These are phyloP conservation scores for Aegilops bicornis DNA, from an alignment of 176 grass and related monocot genomes.

Conservation along the genomic window DNA sequence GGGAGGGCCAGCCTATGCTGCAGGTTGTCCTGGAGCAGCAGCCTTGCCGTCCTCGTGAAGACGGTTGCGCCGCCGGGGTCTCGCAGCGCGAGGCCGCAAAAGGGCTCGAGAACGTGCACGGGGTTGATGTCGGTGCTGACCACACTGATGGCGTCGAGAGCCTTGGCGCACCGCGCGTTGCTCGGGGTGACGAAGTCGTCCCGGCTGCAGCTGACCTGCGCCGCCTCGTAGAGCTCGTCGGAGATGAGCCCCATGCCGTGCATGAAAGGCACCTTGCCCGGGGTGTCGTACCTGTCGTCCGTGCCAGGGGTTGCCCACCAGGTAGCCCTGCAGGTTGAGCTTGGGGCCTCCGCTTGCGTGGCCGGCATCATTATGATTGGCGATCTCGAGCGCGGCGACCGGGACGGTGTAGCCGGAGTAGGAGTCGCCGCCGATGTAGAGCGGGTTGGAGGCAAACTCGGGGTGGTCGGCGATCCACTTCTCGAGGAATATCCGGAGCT, in stretches of 20 bases:
- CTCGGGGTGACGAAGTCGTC: slow-evolving; percentile 39
- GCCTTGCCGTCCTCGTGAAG: not conserved
- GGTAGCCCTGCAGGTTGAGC: slow-evolving; percentile 50
- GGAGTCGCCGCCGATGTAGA: slow-evolving; percentile 62
- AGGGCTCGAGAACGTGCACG: slow-evolving; percentile 53
- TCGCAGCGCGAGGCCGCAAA: slow-evolving; percentile 42
- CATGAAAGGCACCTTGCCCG: slow-evolving; percentile 59
- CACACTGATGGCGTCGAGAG: slow-evolving; percentile 29
- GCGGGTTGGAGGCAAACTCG: slow-evolving; percentile 58
- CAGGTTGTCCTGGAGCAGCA: not conserved
- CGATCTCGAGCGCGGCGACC: slow-evolving; percentile 51
- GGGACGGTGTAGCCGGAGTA: slow-evolving; percentile 24
- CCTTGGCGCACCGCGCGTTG: slow-evolving; percentile 46
- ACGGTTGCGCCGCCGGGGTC: not conserved
- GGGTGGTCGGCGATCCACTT: slow-evolving; percentile 65
- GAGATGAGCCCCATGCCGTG: not conserved
- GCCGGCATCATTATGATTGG: not conserved
- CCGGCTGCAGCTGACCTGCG: slow-evolving; percentile 37
- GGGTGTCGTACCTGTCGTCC: slow-evolving; percentile 44
- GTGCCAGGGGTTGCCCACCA: slow-evolving; percentile 62
- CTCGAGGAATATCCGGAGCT: slow-evolving; percentile 46
- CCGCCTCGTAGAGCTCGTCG: slow-evolving; percentile 24
- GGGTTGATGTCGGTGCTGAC: slow-evolving; percentile 40
- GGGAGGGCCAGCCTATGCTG: not conserved
- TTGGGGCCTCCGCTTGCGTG: not conserved